Percentiles rank a stretch among this genome's conserved stretches.
Evolutionary conservation across 331 rosid species (phyloP).

Genomic region (Stylosanthes scabra): DNA sequence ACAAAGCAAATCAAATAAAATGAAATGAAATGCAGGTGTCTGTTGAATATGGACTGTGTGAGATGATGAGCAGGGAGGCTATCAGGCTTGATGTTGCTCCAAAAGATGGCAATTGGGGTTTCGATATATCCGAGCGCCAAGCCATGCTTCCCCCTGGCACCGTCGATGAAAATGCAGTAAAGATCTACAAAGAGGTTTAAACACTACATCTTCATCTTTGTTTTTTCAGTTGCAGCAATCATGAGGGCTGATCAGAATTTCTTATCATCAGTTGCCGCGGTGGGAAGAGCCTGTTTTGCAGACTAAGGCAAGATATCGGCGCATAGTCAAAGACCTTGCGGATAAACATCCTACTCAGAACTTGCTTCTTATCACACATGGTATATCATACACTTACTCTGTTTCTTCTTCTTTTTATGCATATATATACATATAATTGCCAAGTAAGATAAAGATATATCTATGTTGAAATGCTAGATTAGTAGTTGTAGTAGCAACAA

Average conservation of each 20-base stretch:
- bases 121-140: conserved; percentile 70
- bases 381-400: conserved; percentile 38
- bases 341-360: conserved; percentile 73
- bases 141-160: conserved; percentile 72
- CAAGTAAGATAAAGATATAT: neutral
- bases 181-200: conserved; percentile 68
- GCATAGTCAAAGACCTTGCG: conserved; percentile 71
- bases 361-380: conserved; percentile 91
- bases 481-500: neutral
- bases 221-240: conserved; percentile 3
- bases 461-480: neutral
- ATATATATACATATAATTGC: neutral
- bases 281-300: conserved; percentile 63
- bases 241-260: neutral
- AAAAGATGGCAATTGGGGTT: conserved; percentile 76
- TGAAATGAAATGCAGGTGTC: conserved; percentile 58
- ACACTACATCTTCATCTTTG: neutral
- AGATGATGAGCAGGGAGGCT: conserved; percentile 73
- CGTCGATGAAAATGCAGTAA: conserved; percentile 63
- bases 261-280: conserved; percentile 59
- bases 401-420: too few relatives aligned
- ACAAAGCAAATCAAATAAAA: neutral
- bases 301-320: conserved; percentile 65
- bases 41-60: conserved; percentile 88
- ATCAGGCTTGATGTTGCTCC: conserved; percentile 65